Base-by-base conservation (phyloP, 495 filamentous ascomycete genomes). In the Podospora sp. region DNA sequence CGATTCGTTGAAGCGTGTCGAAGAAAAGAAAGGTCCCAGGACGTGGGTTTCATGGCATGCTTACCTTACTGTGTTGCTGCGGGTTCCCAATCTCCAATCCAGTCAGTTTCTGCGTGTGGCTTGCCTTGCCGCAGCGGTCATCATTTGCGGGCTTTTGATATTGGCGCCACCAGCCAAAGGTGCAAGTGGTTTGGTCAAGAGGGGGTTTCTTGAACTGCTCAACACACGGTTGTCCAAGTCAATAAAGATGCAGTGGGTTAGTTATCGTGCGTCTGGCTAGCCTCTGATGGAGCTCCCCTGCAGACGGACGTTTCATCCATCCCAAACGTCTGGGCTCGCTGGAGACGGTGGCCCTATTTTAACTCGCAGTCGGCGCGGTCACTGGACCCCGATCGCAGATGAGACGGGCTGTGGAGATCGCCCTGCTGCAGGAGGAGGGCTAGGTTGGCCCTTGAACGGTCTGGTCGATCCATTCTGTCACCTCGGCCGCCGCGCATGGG, bases 331-430 rank as follows among this genome's bases (percentile, higher is more conserved):
- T 60, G 25, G 57, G 27, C 11, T 20, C 7, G 26, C 26, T 46
- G n/a, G 52, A 55, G 20, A 33, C n/a, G 8, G 4, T 60, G 26
- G 25, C 25, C 57, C 56, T 60, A 60, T 60, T 60, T 21, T 22
- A 9, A 16, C 46, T 63, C 46, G 62, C 62, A 26, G 46, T 52
- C 33, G 36, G 20, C 59, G n/a, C 27, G 22, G n/a, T 36, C 22
- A 40, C 40, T 35, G 46, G 62, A 63, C 46, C 50, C 60, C 27
- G 62, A 63, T 36, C 49, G 26, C 26, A 53, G 61, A 63, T 63
- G 62, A 55, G 62, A 63, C 62, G 62, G 33, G 62, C 62, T n/a
- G 62, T 63, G 62, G 62, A 49, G 62, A 63, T 63, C 62, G 62
- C 22, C 46, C 50, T 63, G 62, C 50, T 33, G 57, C 40, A 46